Evolutionary conservation across 1,284 basidiomycete genomes (phyloP).

Genomic region (Tranzscheliella williamsii): DNA sequence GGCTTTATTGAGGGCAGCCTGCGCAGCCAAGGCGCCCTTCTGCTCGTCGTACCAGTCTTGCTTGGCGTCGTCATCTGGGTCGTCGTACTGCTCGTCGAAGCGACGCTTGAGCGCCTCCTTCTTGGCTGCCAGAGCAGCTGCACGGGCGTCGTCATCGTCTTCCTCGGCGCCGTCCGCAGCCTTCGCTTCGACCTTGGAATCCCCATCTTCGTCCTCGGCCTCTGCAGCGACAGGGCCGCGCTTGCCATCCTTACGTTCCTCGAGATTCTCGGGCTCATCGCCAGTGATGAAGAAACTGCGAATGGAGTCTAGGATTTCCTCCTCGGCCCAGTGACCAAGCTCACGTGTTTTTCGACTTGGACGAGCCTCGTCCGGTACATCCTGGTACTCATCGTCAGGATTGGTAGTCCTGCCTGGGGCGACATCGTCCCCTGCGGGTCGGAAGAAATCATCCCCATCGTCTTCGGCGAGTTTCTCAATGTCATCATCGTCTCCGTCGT

Average conservation of each 20-base stretch:
- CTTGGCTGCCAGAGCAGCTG: slow-evolving; percentile 74
- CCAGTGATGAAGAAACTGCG: slow-evolving; percentile 90
- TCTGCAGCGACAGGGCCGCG: slow-evolving; percentile 18
- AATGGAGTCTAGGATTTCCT: slow-evolving; percentile 81
- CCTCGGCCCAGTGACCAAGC: slow-evolving; percentile 77
- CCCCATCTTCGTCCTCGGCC: slow-evolving; percentile 59
- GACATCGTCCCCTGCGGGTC: slow-evolving; percentile 59
- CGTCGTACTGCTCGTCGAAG: slow-evolving; percentile 96
- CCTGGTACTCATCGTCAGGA: slow-evolving; percentile 52
- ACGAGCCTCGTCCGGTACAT: slow-evolving; percentile 75
- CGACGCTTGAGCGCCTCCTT: slow-evolving; percentile 90
- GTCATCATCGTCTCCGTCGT: slow-evolving; percentile 19
- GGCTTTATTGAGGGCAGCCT: slow-evolving; percentile 79
- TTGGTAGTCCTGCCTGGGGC: slow-evolving; percentile 62
- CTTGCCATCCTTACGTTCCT: slow-evolving; percentile 39
- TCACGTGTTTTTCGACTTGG: slow-evolving; percentile 65
- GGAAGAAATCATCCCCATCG: slow-evolving; percentile 73
- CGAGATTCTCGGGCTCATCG: slow-evolving; percentile 45
- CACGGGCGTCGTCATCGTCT: slow-evolving; percentile 63
- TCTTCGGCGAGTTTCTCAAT: slow-evolving; percentile 39
- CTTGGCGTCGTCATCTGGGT: slow-evolving; percentile 67
- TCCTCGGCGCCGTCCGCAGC: slow-evolving; percentile 60
- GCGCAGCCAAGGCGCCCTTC: slow-evolving; percentile 86
- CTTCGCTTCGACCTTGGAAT: slow-evolving; percentile 57
- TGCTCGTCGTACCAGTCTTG: slow-evolving; percentile 66